Conservation (phyloP, 1,139 yeast genomes). For the Kodamaea fungicola region DNA sequence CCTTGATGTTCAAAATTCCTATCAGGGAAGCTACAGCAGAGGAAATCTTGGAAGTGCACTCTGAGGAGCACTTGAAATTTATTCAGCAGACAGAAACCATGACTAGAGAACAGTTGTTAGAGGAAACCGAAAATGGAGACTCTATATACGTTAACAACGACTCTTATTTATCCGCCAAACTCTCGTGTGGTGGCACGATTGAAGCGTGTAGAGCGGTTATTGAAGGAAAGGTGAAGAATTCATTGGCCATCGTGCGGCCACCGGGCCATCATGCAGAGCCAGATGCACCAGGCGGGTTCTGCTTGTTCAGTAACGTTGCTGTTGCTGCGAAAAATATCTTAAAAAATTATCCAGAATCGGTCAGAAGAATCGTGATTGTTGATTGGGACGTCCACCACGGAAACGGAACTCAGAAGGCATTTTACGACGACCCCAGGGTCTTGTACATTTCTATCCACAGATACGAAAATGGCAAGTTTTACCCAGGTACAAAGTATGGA, state of each 20-base stretch:
- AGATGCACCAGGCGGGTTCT: conserved; percentile 94
- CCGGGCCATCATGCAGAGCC: conserved; percentile 99
- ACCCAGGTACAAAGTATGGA: conserved; percentile 88
- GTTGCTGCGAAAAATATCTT: conserved; percentile 90
- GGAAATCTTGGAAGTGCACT: conserved; percentile 84
- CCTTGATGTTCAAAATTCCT: conserved; percentile 82
- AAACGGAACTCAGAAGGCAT: conserved; percentile 94
- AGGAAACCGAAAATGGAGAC: conserved; percentile 89
- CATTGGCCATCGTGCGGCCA: conserved; percentile 93
- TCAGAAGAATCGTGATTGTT: conserved; percentile 73
- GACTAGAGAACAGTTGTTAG: conserved; percentile 73
- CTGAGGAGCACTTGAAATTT: conserved; percentile 73
- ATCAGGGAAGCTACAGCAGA: conserved; percentile 85
- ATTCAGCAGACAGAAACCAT: conserved; percentile 74
- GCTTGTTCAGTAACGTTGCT: conserved; percentile 93
- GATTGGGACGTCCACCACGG: conserved; percentile 99
- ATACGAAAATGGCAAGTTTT: conserved; percentile 86
- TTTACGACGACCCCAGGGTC: conserved; percentile 84
- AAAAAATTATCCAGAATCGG: conserved; percentile 82
- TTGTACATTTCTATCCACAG: conserved; percentile 88
- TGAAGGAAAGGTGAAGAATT: conserved; percentile 87
- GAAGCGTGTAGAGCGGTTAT: conserved; percentile 96
- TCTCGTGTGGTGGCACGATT: conserved; percentile 95
- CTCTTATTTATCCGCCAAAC: conserved; percentile 78
- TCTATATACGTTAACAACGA: conserved; percentile 95